Evolutionary conservation across 1,284 basidiomycete genomes (phyloP), one percentile per base, ranked within the genome.

Genomic region (Cryptococcus sp.): DNA sequence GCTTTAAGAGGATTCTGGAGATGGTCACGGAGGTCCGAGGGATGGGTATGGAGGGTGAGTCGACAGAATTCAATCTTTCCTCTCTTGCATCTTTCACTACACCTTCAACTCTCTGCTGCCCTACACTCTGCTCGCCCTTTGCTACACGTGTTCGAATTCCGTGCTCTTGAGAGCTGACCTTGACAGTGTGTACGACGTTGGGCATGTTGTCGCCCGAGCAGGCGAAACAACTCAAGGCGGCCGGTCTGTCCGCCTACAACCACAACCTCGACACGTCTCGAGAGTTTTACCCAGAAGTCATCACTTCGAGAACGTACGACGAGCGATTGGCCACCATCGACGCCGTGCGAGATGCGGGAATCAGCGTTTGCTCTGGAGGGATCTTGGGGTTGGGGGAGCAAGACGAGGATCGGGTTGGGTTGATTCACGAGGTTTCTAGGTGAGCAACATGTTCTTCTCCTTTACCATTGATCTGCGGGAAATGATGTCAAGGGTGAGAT

Each of bases 231-330:
- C 79, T 97, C 58, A 97, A 97, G 74, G 84, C 93, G 75, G 94
- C 94, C 37, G 94, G 94, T 36, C 74, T 97, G 63, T 97, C 92
- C 37, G 94, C 94, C 1, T 97, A 73, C 77, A 98, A 97, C 73
- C 94, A 98, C 74, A 98, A 98, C 74, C 82, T 98, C 51, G 94
- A 98, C 74, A 98, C 94, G 1, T 97, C 92, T 35, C 80, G 94
- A 57, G 94, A 98, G 74, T 95, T 87, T 74, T 97, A 97, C 71
- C 92, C 92, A 33, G 79, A 88, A 77, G 90, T 95, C 47, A 97
- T 97, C 71, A 95, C 92, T 2, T 90, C 92, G 3, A 81, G 94
- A 50, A 86, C 87, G 18, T 98, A 94, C 71, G 93, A 97, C 65
- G 94, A 97, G 56, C 82, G 94, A 21, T 74, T 98, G 55, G 81